Evolutionary conservation across 2,329 filamentous ascomycete genomes (phyloP), one percentile per base, ranked within the genome.

Genomic region (Fusarium sp.): DNA sequence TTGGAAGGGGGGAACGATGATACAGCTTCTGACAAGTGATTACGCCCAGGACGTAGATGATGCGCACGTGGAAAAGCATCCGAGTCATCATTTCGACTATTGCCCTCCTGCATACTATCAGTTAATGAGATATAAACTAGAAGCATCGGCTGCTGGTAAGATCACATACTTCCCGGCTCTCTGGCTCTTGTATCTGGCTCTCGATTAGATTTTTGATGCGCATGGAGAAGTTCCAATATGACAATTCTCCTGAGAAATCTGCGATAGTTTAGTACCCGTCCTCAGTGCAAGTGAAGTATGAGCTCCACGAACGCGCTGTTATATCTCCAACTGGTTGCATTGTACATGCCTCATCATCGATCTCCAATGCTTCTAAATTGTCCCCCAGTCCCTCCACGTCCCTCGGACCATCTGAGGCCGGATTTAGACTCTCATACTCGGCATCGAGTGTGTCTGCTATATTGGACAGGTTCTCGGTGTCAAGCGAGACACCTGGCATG

Each of bases 181-280:
- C 53, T 0, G 53, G 31, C 22, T 55, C 53, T 21, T 50, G 34
- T 13, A 56, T 39, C 7, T 56, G 34, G 19, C 34, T 56, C 44
- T 56, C 53, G 8, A 56, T 56, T 0, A 56, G 34, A 0, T 9
- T 51, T 21, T 56, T 56, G 15, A 56, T 33, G 2, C 53, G 33
- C 53, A 56, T 56, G 6, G 53, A 56, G 19, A 56, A 56, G 19
- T 56, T 56, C 53, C 53, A 56, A 1, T 56, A 56, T 3, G 53
- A 56, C 24, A 56, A 56, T 17, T 56, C 53, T 2, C 53, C 53
- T 1, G 53, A 56, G 19, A 56, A 56, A 51, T 56, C 53, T 56
- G 33, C 0, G 1, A 51, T 24, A 2, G 2, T 6, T 56, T 24
- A 56, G 44, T 33, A 17, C 14, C 11, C 8, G 3, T 50, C 1